Base-by-base conservation (phyloP, 495 filamentous ascomycete genomes). In the Glonium stellatum region DNA sequence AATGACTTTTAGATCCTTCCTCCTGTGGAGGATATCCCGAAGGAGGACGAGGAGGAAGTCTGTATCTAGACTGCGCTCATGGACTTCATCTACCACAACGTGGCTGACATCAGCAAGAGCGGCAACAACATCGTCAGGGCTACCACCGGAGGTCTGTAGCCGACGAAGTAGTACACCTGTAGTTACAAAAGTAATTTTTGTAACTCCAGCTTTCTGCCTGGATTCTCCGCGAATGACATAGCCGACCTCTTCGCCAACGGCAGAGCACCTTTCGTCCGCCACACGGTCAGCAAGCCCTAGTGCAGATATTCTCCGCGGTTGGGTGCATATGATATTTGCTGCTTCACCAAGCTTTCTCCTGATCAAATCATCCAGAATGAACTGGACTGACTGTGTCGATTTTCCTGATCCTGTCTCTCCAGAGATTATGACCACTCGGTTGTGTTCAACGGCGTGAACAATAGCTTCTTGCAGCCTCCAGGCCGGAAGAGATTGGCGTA, bases 391-490 rank as follows among this genome's bases (percentile, higher is more conserved):
- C 71, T 98, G 93, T 0, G 93, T 98, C 56, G 90, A 96, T 71
- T 98, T 98, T 67, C 93, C 93, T 46, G 89, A 95, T 55, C 93
- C 93, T 6, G 93, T 98, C 73, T 97, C 93, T 63, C 93, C 93
- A 27, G 90, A 92, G 54, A 98, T 95, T 62, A 98, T 97, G 4
- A 88, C 92, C 21, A 97, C 89, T 71, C 95, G 90, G 67, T 89
- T 82, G 4, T 76, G 68, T 35, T 80, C 80, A 19, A 97, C 85
- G 2, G 88, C 83, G 12, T 79, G 67, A 25, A 97, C 79, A 27
- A 98, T 88, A 10, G 80, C 75, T 37, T 90, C 84, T 71, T 81
- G 85, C 37, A 89, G 81, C 60, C 84, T 82, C 93, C 93, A 98
- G 4, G 93, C 95, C 0, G 93, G 95, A 9, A 98, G 77, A 25